These are phyloP conservation scores for Nymphaea thermarum DNA, from an alignment of 164 flowering plant genomes.

Conservation along the genomic window DNA sequence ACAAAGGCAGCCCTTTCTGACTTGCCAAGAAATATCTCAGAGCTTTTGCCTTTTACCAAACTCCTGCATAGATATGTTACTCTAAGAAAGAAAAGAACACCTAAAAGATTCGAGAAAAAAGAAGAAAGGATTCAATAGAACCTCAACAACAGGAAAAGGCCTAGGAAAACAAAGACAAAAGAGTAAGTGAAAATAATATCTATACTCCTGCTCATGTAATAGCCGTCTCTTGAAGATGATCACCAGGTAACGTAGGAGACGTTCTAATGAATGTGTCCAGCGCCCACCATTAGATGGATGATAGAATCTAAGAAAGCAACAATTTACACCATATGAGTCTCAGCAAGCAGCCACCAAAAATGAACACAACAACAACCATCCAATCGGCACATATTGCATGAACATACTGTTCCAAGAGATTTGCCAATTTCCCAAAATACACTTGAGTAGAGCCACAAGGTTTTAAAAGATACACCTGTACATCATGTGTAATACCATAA, in stretches of 20 bases:
- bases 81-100: conserved; percentile 4
- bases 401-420: conserved; percentile 93
- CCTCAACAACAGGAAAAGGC: too few relatives aligned
- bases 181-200: conserved; percentile 6
- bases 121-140: too few relatives aligned
- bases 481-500: neutral
- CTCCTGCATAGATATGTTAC: conserved; percentile 29
- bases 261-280: conserved; percentile 90
- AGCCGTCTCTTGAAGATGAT: conserved; percentile 68
- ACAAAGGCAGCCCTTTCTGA: conserved; percentile 69
- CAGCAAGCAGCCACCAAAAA: neutral
- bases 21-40: conserved; percentile 37
- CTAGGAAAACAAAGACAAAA: too few relatives aligned
- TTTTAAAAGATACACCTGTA: conserved; percentile 79
- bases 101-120: too few relatives aligned
- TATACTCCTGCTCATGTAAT: conserved; percentile 68
- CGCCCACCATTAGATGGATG: conserved; percentile 99
- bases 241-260: conserved; percentile 73
- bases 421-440: conserved; percentile 82
- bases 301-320: conserved; percentile 50
- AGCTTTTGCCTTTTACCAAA: conserved; percentile 12
- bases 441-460: conserved; percentile 68
- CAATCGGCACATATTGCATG: too few relatives aligned
- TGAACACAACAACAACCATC: too few relatives aligned
- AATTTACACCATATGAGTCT: neutral